These are phyloP conservation scores for Ophiostoma fasciatum DNA, from an alignment of 2,329 filamentous ascomycete species.

Conservation along the genomic window DNA sequence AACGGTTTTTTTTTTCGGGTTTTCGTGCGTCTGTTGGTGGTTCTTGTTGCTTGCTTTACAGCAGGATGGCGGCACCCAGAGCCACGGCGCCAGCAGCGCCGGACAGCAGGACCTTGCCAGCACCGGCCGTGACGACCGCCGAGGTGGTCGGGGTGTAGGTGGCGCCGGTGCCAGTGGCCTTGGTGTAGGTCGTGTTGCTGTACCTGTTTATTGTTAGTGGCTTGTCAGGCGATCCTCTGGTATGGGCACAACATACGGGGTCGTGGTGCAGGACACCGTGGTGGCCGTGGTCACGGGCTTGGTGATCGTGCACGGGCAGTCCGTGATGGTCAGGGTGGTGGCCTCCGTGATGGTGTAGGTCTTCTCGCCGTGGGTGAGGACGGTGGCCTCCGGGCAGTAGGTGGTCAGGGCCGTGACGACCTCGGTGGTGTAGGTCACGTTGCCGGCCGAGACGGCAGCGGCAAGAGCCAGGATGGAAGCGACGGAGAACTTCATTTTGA, in stretches of 20 bases:
- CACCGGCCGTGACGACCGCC: constrained; percentile 35
- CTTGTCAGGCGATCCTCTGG: neutral
- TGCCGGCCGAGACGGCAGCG: constrained; percentile 27
- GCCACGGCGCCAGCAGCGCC: constrained; percentile 45
- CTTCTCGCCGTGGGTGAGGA: constrained; percentile 45
- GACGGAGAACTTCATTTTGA: constrained; percentile 51
- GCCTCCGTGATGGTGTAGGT: constrained; percentile 57
- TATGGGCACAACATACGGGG: constrained; percentile 29
- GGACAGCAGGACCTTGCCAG: constrained; percentile 41
- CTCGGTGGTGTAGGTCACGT: constrained; percentile 47
- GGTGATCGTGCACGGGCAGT: constrained; percentile 54
- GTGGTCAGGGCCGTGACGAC: constrained; percentile 52
- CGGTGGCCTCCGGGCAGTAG: constrained; percentile 55
- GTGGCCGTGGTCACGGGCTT: constrained; percentile 40
- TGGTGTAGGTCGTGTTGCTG: constrained; percentile 25
- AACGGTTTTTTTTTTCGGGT: neutral
- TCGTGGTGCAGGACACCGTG: constrained; percentile 35
- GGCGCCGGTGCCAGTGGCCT: constrained; percentile 18
- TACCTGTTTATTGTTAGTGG: constrained; percentile 15
- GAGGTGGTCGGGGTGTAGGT: constrained; percentile 25
- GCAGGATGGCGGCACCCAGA: constrained; percentile 42
- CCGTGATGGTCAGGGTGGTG: constrained; percentile 47
- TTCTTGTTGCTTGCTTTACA: constrained; percentile 30
- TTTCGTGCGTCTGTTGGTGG: neutral
- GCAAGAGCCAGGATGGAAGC: constrained; percentile 37